Conservation (phyloP, 2,329 filamentous ascomycete genomes). For the Balansia obtecta region DNA sequence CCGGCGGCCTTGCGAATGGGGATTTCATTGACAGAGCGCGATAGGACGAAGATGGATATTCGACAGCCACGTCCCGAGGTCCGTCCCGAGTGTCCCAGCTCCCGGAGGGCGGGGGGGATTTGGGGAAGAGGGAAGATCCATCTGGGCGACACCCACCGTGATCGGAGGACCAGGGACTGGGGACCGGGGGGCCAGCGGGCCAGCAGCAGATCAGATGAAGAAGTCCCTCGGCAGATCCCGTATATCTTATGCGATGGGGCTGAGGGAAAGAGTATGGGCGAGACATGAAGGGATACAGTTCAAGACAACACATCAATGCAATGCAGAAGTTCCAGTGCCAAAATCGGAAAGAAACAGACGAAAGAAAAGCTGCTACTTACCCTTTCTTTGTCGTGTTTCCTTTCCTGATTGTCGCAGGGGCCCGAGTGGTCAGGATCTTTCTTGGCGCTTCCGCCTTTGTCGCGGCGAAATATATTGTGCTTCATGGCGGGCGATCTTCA, state of each 20-base stretch:
- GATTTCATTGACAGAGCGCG: too few relatives aligned
- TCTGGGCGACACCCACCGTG: background rate
- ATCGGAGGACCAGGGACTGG: background rate
- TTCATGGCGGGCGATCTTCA: background rate
- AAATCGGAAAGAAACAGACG: constrained; percentile 1
- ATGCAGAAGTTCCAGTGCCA: too few relatives aligned
- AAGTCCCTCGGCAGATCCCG: background rate
- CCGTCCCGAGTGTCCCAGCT: too few relatives aligned
- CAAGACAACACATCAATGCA: background rate
- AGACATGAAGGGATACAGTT: background rate
- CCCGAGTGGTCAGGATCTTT: constrained; percentile 1
- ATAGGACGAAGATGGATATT: too few relatives aligned
- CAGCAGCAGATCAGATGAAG: background rate
- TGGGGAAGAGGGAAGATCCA: too few relatives aligned
- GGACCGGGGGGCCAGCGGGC: too few relatives aligned
- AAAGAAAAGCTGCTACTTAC: constrained; percentile 21
- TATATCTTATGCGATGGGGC: background rate
- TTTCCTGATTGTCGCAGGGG: background rate
- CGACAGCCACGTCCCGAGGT: too few relatives aligned
- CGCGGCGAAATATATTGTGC: background rate
- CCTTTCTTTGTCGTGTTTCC: constrained; percentile 34
- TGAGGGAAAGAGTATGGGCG: background rate
- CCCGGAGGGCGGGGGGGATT: too few relatives aligned
- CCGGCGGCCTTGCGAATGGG: background rate
- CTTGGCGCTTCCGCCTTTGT: background rate